Percentiles rank a stretch among this genome's conserved stretches.
Conservation (phyloP, 495 filamentous ascomycete species). For the Neurospora sp. region DNA sequence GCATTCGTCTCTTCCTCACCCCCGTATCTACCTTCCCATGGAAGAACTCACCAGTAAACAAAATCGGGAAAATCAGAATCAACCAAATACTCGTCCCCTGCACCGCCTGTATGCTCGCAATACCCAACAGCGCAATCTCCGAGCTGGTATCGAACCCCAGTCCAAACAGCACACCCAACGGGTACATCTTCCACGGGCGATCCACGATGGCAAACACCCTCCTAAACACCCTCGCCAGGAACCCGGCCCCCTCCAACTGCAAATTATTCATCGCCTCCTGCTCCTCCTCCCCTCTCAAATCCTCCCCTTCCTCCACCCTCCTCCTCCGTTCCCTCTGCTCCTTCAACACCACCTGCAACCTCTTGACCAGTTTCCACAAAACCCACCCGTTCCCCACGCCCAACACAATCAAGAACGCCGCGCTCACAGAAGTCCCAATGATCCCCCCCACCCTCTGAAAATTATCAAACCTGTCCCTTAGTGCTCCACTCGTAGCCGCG, state of each 20-base stretch:
- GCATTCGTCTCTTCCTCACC: neutral
- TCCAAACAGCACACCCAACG: slow-evolving; percentile 81
- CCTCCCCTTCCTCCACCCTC: slow-evolving; percentile 8
- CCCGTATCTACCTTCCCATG: too few relatives aligned
- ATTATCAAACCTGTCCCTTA: slow-evolving; percentile 65
- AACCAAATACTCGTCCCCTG: slow-evolving; percentile 87
- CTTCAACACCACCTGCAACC: slow-evolving; percentile 51
- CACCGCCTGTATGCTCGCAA: slow-evolving; percentile 74
- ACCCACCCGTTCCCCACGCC: slow-evolving; percentile 84
- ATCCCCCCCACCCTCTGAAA: slow-evolving; percentile 81
- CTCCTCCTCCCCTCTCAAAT: slow-evolving; percentile 9
- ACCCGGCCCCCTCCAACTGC: slow-evolving; percentile 67
- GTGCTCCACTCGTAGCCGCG: slow-evolving; percentile 74
- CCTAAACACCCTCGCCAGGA: slow-evolving; percentile 61
- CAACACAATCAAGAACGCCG: slow-evolving; percentile 70
- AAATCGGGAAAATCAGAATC: slow-evolving; percentile 80
- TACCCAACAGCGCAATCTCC: slow-evolving; percentile 86
- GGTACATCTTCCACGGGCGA: slow-evolving; percentile 96
- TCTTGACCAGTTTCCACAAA: slow-evolving; percentile 58
- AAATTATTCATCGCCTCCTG: slow-evolving; percentile 47
- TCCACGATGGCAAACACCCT: slow-evolving; percentile 77
- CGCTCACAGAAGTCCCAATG: slow-evolving; percentile 74
- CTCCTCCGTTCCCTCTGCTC: slow-evolving; percentile 17
- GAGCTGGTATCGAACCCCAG: slow-evolving; percentile 94
- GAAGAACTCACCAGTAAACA: slow-evolving; percentile 65